Evolutionary conservation across 2,329 filamentous ascomycete species (phyloP), one percentile per base, ranked within the genome.

Genomic region (Microsporum canis): DNA sequence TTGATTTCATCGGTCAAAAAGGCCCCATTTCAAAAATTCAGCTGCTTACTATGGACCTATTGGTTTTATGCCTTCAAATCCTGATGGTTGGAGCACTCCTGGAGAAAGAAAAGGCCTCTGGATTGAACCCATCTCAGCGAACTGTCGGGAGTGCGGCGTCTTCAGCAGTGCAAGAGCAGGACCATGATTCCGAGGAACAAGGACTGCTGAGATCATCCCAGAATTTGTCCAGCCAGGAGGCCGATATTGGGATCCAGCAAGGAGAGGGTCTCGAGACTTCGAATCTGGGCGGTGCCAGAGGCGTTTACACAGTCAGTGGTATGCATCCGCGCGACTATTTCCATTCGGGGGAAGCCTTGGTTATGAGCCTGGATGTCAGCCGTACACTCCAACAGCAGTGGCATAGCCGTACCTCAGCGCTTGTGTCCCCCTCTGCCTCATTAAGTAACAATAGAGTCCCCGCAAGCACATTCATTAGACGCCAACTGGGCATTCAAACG

Each of bases 1-100:
- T 87, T 67, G 84, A 86, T 71, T 85, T 86, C 67, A 81, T 86
- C 59, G 84, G 84, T 14, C 82, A 85, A 69, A 76, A 79, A 65
- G 80, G 79, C 1, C 82, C 83, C 2, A 77, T 79, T 2, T 79
- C 80, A 59, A 80, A 79, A 67, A 69, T 78, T 56, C 76, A 78
- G 64, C 74, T 86, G 10, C 66, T 82, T 3, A 67, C 73, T 2
- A 72, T 85, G 63, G 84, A 86, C 68, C 47, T 80, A 6, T 69
- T 83, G 39, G 73, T 85, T 8, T 66, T 84, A 63, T 63, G 76
- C 3, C 69, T 86, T 64, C 82, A 86, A 72, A 65, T 85, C 5
- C 67, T 83, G 45, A 82, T 84, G 74, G 72, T 86, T 58, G 79
- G 79, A 7, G 77, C 81, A 45, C 74, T 80, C 47, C 70, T 82